phyloP scores from a whole-genome alignment of 257 asterid species.

The Solanum pinnatisectum region DNA sequence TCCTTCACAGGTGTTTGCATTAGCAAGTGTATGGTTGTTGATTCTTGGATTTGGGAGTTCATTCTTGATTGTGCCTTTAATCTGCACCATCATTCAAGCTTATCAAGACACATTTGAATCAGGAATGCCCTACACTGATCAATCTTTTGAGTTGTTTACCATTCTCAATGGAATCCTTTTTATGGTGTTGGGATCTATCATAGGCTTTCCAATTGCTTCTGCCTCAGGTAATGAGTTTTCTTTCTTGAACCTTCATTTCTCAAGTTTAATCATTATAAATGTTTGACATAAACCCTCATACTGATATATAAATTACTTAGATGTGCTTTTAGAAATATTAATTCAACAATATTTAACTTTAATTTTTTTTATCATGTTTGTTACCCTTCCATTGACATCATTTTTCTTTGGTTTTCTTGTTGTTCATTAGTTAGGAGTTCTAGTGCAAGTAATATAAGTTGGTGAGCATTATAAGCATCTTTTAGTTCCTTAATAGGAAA shows the following conservation, averaged over 20 bases:
- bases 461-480: background rate
- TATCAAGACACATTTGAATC: constrained; percentile 55
- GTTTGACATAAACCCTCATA: background rate
- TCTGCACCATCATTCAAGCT: constrained; percentile 57
- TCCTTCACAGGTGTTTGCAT: constrained; percentile 80
- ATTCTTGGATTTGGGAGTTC: constrained; percentile 79
- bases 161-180: constrained; percentile 54
- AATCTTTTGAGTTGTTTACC: constrained; percentile 46
- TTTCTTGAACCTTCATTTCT: background rate
- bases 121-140: constrained; percentile 35
- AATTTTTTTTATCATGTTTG: background rate
- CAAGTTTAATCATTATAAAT: background rate
- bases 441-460: background rate
- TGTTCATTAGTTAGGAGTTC: background rate
- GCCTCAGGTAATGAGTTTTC: constrained; percentile 68
- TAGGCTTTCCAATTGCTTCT: constrained; percentile 85
- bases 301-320: background rate
- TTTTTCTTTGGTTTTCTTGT: background rate
- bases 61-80: constrained; percentile 62
- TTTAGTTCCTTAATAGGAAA: background rate
- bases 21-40: constrained; percentile 89
- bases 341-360: background rate
- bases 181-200: constrained; percentile 66
- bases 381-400: background rate
- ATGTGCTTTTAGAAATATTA: background rate